Evolutionary conservation across 345 rosid species (phyloP).

Genomic region (Citrus sp.): DNA sequence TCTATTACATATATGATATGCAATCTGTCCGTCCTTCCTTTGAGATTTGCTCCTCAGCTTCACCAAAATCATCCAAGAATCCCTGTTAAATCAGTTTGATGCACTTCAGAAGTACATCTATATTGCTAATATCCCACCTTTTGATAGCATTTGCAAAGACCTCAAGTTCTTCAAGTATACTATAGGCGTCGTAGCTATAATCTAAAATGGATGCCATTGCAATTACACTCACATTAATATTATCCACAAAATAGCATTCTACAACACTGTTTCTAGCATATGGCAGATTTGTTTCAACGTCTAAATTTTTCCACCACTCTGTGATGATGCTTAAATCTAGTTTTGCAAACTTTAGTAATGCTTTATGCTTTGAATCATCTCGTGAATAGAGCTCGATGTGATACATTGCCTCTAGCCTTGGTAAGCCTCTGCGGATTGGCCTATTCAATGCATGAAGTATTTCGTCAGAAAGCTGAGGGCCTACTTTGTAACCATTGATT

Average conservation of each 20-base stretch:
- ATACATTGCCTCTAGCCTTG: conserved; percentile 16
- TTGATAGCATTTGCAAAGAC: background rate
- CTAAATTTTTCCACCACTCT: conserved; percentile 22
- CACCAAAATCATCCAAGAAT: conserved; percentile 3
- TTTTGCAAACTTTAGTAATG: conserved; percentile 19
- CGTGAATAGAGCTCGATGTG: conserved; percentile 18
- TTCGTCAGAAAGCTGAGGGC: background rate
- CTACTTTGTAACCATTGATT: background rate
- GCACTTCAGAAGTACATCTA: conserved; percentile 16
- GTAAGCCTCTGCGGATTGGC: conserved; percentile 11
- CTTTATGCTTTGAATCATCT: conserved; percentile 1
- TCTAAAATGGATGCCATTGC: conserved; percentile 19
- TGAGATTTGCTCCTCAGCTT: background rate
- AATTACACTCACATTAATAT: background rate
- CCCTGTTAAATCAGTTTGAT: conserved; percentile 11
- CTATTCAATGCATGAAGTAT: background rate
- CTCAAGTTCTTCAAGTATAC: background rate
- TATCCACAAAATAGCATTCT: too few species aligned
- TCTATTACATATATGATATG: background rate
- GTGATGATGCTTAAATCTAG: conserved; percentile 16
- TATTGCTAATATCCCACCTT: conserved; percentile 19
- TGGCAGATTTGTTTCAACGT: background rate
- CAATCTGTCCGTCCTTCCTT: conserved; percentile 2
- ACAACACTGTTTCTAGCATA: too few species aligned
- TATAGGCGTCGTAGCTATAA: conserved; percentile 28